Evolutionary conservation across 768 basidiomycete genomes (phyloP).

Genomic region (Baorangia bicolor): DNA sequence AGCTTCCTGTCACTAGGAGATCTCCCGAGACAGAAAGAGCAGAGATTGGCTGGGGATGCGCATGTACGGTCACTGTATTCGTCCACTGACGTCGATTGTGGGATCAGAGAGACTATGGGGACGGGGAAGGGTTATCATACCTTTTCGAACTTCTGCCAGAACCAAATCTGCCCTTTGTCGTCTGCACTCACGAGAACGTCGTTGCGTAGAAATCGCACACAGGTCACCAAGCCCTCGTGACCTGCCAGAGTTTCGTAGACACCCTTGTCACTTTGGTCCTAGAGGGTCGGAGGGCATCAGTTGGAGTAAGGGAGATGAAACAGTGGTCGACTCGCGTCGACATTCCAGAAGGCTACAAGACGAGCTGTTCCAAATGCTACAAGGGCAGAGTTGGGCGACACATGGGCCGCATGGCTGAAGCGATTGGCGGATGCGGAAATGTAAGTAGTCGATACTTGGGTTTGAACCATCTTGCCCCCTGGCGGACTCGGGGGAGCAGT

Average conservation of each 20-base stretch:
- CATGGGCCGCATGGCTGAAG: slow-evolving; percentile 39
- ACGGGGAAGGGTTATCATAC: slow-evolving; percentile 13
- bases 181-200: slow-evolving; percentile 68
- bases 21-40: slow-evolving; percentile 53
- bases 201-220: slow-evolving; percentile 62
- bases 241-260: slow-evolving; percentile 71
- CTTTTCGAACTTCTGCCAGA: slow-evolving; percentile 51
- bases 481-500: neutral
- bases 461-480: slow-evolving; percentile 7
- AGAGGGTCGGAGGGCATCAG: slow-evolving; percentile 7
- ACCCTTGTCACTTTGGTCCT: slow-evolving; percentile 54
- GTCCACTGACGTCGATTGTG: slow-evolving; percentile 53
- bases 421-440: slow-evolving; percentile 51
- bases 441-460: slow-evolving; percentile 34
- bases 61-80: slow-evolving; percentile 41
- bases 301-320: neutral
- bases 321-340: slow-evolving; percentile 38
- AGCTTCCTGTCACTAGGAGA: slow-evolving; percentile 72
- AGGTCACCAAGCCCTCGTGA: slow-evolving; percentile 73
- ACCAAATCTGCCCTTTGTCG: slow-evolving; percentile 62
- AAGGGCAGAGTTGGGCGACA: slow-evolving; percentile 32
- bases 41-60: slow-evolving; percentile 71
- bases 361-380: slow-evolving; percentile 60
- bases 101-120: slow-evolving; percentile 13
- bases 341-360: slow-evolving; percentile 59